Evolutionary conservation across 2,329 filamentous ascomycete genomes (phyloP).

Genomic region (Zasmidium cellare): DNA sequence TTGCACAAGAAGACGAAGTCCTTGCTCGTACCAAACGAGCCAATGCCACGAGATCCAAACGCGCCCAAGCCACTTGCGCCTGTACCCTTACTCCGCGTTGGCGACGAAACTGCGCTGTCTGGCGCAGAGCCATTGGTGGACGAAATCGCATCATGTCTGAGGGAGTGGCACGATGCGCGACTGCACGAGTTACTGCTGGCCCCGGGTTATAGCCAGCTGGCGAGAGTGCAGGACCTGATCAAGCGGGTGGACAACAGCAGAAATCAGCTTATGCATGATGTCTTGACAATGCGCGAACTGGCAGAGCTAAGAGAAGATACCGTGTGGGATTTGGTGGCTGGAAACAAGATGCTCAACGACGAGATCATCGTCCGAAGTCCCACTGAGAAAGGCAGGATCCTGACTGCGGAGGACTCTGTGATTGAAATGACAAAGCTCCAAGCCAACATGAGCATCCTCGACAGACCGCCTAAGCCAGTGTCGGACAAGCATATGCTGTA

Average conservation of each 20-base stretch:
- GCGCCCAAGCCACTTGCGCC: conserved; percentile 81
- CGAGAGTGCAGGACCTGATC: conserved; percentile 78
- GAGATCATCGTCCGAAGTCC: conserved; percentile 96
- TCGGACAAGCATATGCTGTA: conserved; percentile 73
- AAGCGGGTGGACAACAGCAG: conserved; percentile 80
- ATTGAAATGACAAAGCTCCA: conserved; percentile 89
- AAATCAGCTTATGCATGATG: conserved; percentile 89
- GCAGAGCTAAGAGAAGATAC: conserved; percentile 79
- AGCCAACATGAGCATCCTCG: conserved; percentile 91
- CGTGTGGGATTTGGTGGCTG: conserved; percentile 91
- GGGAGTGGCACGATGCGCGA: conserved; percentile 98
- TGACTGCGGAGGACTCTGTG: conserved; percentile 90
- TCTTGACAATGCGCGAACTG: conserved; percentile 85
- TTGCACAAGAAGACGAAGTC: conserved; percentile 24
- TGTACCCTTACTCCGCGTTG: conserved; percentile 95
- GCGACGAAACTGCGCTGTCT: conserved; percentile 92
- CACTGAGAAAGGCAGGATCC: conserved; percentile 73
- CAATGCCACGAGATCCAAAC: conserved; percentile 60
- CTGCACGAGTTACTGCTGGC: conserved; percentile 86
- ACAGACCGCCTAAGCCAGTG: conserved; percentile 71
- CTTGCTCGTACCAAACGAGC: conserved; percentile 24
- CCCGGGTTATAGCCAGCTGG: conserved; percentile 76
- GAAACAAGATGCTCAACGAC: conserved; percentile 90
- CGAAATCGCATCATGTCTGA: conserved; percentile 92
- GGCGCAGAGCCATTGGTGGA: conserved; percentile 88